These are phyloP conservation scores for Akanthomyces uredinophilus DNA, from an alignment of 2,329 filamentous ascomycete species.

Conservation along the genomic window DNA sequence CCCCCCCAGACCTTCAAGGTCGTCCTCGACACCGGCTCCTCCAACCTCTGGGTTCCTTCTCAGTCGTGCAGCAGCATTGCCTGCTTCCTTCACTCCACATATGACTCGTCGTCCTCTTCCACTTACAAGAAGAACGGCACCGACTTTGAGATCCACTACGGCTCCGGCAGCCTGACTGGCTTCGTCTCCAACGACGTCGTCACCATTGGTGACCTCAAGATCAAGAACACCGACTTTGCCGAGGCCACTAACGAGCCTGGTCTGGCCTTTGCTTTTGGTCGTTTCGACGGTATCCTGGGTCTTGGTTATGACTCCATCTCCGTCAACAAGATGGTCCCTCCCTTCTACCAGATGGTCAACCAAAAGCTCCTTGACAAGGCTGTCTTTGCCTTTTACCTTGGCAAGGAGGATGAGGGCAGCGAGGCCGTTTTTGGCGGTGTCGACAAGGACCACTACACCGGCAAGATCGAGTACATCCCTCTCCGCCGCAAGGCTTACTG, in stretches of 20 bases:
- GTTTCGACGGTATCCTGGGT: slow-evolving; percentile 94
- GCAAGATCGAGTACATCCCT: slow-evolving; percentile 88
- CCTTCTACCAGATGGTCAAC: slow-evolving; percentile 93
- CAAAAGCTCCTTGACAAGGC: slow-evolving; percentile 86
- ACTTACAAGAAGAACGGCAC: slow-evolving; percentile 93
- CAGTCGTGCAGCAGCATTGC: slow-evolving; percentile 88
- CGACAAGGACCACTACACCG: slow-evolving; percentile 72
- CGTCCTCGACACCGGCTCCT: slow-evolving; percentile 95
- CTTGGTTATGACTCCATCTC: slow-evolving; percentile 93
- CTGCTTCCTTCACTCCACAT: slow-evolving; percentile 96
- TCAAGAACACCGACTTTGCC: slow-evolving; percentile 90
- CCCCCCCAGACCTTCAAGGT: slow-evolving; percentile 97
- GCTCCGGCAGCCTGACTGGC: slow-evolving; percentile 87
- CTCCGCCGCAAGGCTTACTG: slow-evolving; percentile 98
- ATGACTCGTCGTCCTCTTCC: slow-evolving; percentile 83
- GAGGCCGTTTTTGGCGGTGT: slow-evolving; percentile 88
- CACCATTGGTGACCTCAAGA: slow-evolving; percentile 79
- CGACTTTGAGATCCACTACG: slow-evolving; percentile 89
- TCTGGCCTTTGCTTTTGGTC: slow-evolving; percentile 93
- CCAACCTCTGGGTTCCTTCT: slow-evolving; percentile 98
- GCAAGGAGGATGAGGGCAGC: slow-evolving; percentile 66
- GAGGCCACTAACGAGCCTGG: slow-evolving; percentile 95
- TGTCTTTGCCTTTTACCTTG: slow-evolving; percentile 95
- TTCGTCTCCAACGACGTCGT: slow-evolving; percentile 88
- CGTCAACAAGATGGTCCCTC: slow-evolving; percentile 91